Base-by-base conservation (phyloP, 2,329 filamentous ascomycete species). In the Endoconidiophora laricicola region DNA sequence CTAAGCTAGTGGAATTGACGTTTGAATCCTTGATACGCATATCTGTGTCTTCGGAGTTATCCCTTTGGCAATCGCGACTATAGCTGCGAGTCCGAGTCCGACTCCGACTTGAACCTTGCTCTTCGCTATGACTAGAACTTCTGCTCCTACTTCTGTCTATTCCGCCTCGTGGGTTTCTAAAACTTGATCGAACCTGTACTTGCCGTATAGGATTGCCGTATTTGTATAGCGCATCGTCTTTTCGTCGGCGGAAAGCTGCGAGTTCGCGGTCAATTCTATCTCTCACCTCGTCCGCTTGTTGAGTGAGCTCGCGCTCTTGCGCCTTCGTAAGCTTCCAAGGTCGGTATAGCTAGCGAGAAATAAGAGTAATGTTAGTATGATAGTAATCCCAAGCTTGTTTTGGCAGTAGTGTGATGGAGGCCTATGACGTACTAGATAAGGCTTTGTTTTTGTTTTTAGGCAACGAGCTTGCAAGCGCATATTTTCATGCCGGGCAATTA, bases 291-390 rank as follows among this genome's bases (percentile, higher is more conserved):
- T 72, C 69, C 24, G 86, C 70, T 62, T 94, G 88, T 3, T 73
- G 67, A 43, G 79, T 73, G 60, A 95, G 84, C 9, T 64, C 69
- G 4, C 78, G 73, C 62, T 88, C 77, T 61, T 95, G 82, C 42
- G 76, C 71, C 4, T 68, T 62, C 29, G 76, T 78, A 50, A 84
- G 70, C 57, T 86, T 79, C 81, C 83, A 93, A 0, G 90, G 90
- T 43, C 81, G 79, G 63, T 91, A 95, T 63, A 83, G 90, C 86
- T 94, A 33, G 50, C 5, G 16, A 48, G 22, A 33, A 16, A 37
- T 16, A 3, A 20, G 12, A 38, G n/a, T 10, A 20, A 22, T 20
- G 22, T 52, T 47, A 56, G 39, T 43, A 38, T 16, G 2, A 26
- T 33, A 44, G 33, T 23, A 18, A 26, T 14, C 20, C 2, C 29